phyloP scores from a whole-genome alignment of 2,329 filamentous ascomycete species.

The Didymellaceae sp. region DNA sequence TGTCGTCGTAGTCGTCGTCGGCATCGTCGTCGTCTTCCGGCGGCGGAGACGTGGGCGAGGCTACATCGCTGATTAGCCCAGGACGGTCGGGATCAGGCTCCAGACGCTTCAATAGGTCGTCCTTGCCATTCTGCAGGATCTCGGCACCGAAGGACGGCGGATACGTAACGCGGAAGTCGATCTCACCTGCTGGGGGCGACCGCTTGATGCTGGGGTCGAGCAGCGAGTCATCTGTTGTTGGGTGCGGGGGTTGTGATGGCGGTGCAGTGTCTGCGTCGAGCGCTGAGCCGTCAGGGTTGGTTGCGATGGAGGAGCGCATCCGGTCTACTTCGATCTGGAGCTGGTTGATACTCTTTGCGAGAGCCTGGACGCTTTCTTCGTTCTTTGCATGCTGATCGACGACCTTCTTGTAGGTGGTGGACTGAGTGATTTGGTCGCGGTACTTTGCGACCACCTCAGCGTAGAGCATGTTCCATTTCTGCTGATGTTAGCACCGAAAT shows the following conservation, averaged over 20 bases:
- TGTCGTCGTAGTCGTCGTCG: conserved; percentile 79
- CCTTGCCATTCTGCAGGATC: conserved; percentile 58
- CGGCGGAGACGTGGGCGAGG: conserved; percentile 48
- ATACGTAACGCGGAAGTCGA: conserved; percentile 58
- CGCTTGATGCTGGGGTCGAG: conserved; percentile 46
- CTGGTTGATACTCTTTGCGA: conserved; percentile 50
- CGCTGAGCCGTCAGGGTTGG: conserved; percentile 30
- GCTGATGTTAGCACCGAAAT: conserved; percentile 23
- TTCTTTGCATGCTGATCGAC: conserved; percentile 48
- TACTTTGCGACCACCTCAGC: conserved; percentile 49
- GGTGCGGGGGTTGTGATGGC: conserved; percentile 28
- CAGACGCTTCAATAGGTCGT: conserved; percentile 58
- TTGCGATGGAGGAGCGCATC: conserved; percentile 45
- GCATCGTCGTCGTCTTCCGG: conserved; percentile 67
- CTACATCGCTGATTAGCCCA: conserved; percentile 48
- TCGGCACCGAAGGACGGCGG: conserved; percentile 56
- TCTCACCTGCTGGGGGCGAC: conserved; percentile 50
- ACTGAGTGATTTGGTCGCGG: conserved; percentile 47
- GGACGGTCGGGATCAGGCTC: conserved; percentile 54
- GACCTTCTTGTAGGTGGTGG: conserved; percentile 45
- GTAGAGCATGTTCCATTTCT: conserved; percentile 53
- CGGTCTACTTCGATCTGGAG: conserved; percentile 49
- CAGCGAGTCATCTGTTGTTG: conserved; percentile 37
- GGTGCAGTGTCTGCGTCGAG: conserved; percentile 20
- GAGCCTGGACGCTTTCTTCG: conserved; percentile 49